Evolutionary conservation across 306 rosid species (phyloP).

Genomic region (Casuarina equisetifolia): DNA sequence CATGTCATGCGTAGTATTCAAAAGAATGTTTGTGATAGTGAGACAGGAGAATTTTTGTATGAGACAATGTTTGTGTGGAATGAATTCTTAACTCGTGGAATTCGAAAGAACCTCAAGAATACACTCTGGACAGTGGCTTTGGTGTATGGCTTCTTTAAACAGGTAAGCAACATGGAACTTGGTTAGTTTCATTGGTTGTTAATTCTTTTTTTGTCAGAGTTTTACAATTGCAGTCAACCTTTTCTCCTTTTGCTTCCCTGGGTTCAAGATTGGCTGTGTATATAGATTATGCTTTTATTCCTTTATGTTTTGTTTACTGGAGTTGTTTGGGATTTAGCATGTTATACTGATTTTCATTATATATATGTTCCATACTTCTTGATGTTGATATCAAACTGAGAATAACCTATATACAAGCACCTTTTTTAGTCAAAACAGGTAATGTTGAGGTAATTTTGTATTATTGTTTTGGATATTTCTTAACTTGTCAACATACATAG

Average conservation of each 20-base stretch:
- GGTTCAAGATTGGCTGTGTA: neutral
- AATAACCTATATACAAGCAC: neutral
- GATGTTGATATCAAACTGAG: slow-evolving; percentile 25
- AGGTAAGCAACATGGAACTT: slow-evolving; percentile 46
- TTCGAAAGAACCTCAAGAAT: slow-evolving; percentile 66
- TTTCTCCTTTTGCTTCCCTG: neutral
- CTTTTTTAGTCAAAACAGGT: slow-evolving; percentile 22
- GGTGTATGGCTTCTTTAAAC: slow-evolving; percentile 87
- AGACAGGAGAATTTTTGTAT: slow-evolving; percentile 54
- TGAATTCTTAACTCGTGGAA: slow-evolving; percentile 86
- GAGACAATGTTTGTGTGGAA: slow-evolving; percentile 97
- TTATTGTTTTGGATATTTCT: neutral
- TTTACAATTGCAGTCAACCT: neutral
- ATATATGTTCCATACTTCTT: slow-evolving; percentile 29
- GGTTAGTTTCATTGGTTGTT: neutral
- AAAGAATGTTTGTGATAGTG: slow-evolving; percentile 67
- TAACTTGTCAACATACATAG: slow-evolving; percentile 19
- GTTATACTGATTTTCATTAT: no score
- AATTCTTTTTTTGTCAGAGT: neutral
- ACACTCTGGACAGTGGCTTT: slow-evolving; percentile 94
- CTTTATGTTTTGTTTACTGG: slow-evolving; percentile 13
- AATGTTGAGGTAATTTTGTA: slow-evolving; percentile 8
- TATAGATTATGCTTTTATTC: neutral
- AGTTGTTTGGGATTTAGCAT: slow-evolving; percentile 17
- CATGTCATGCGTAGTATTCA: slow-evolving; percentile 88